Evolutionary conservation across 345 rosid genomes (phyloP).

Genomic region (Raphanus raphanistrum): DNA sequence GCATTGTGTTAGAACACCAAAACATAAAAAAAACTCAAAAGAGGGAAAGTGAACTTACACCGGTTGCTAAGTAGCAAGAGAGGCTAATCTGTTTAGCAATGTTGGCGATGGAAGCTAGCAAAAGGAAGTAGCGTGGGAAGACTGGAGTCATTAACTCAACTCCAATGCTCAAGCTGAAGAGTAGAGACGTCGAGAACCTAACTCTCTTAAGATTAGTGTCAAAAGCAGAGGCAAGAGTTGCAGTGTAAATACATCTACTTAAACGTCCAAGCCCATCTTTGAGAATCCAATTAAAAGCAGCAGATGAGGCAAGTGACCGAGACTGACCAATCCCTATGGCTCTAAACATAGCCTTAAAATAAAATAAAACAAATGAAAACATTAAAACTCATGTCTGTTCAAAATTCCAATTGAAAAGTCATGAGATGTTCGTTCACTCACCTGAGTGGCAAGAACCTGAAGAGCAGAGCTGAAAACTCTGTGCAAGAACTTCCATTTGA

Average conservation of each 20-base stretch:
- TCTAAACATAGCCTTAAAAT: conserved; percentile 76
- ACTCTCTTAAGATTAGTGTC: conserved; percentile 95
- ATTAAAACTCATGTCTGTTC: neutral
- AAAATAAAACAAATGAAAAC: neutral
- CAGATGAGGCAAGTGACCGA: conserved; percentile 80
- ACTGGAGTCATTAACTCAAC: conserved; percentile 82
- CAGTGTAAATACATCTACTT: conserved; percentile 88
- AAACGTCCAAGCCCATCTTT: conserved; percentile 91
- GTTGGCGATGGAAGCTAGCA: conserved; percentile 81
- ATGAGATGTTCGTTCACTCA: conserved; percentile 4
- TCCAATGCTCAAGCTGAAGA: conserved; percentile 89
- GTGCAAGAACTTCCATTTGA: conserved; percentile 90
- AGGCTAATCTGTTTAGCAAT: conserved; percentile 93
- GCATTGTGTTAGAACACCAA: neutral
- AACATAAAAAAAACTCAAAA: neutral
- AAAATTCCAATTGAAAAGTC: neutral
- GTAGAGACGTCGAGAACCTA: conserved; percentile 74
- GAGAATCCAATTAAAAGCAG: conserved; percentile 89
- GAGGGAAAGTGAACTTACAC: conserved; percentile 51
- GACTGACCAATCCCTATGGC: conserved; percentile 89
- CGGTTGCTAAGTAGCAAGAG: conserved; percentile 78
- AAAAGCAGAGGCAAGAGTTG: conserved; percentile 81
- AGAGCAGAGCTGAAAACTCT: conserved; percentile 88
- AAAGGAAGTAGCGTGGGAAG: conserved; percentile 76
- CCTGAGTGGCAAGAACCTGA: conserved; percentile 98